Evolutionary conservation across 106 monocot genomes (phyloP).

Genomic region (Alisma plantagoaquatica): DNA sequence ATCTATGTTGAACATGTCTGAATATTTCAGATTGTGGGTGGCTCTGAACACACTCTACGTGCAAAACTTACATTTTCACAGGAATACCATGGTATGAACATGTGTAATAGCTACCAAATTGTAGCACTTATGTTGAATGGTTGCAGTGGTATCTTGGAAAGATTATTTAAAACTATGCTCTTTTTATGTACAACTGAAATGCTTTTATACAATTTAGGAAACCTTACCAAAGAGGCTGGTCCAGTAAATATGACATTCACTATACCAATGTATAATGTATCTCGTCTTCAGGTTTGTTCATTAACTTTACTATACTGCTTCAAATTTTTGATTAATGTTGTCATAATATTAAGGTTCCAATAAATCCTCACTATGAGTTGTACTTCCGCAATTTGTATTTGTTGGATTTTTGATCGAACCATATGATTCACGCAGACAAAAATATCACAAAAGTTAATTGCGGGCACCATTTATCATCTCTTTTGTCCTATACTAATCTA

Average conservation of each 20-base stretch:
- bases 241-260: constrained; percentile 94
- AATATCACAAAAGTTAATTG: no score
- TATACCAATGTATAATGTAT: no score
- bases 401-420: background rate
- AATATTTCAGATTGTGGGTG: constrained; percentile 72
- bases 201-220: constrained; percentile 31
- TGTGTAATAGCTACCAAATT: background rate
- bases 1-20: background rate
- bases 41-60: no score
- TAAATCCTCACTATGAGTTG: background rate
- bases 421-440: background rate
- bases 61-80: constrained; percentile 78
- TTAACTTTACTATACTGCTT: background rate
- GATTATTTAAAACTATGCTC: background rate
- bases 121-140: background rate
- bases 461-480: no score
- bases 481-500: no score
- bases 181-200: background rate
- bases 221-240: constrained; percentile 77
- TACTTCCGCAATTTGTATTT: background rate
- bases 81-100: constrained; percentile 66
- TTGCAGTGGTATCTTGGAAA: background rate
- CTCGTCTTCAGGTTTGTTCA: constrained; percentile 56
- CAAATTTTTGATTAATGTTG: background rate
- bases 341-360: background rate